Base-by-base conservation (phyloP, 164 flowering plant genomes). In the Chloranthus sessilifolius region DNA sequence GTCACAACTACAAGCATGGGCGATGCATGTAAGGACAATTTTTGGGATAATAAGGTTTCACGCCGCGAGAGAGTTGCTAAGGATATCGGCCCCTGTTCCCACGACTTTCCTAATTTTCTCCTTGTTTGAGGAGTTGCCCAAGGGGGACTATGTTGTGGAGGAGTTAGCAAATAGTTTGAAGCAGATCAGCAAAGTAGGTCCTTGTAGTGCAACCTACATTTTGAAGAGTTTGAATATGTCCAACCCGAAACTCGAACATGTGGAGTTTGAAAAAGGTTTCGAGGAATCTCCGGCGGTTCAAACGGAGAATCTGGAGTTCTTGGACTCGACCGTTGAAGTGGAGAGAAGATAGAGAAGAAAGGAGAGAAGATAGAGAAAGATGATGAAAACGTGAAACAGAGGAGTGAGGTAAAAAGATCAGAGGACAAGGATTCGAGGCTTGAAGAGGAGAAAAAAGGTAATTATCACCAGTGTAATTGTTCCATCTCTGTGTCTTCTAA, bases 31-130 rank as follows among this genome's bases (percentile, higher is more conserved):
- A 3, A 76, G 90, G 67, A 84, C 83, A 24, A 85, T 86, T 43
- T 49, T 86, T 34, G 85, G 80, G 11, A 70, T 83, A 24, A 25
- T 77, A 48, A 74, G 99, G 76, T 88, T 94, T 27, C 99, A 88
- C 55, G 97, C 95, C 24, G 90, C 86, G 26, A 68, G 95, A 59
- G 96, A 94, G 61, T 75, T 88, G 95, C 86, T 88, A 25, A 67
- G 88, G 54, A 75, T 88, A 25, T 73, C 86, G 0, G 88, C 92
- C 5, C 99, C 99, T 3, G 28, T 22, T 27, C 95, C 96, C 9
- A 70, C 61, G 11, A 86, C 65, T 43, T 92, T 88, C 71, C 62
- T 92, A 58, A 86, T 88, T 39, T 92, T 88, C 59, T 35, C 85
- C 3, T 69, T 88, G 68, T 78, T 68, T 43, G 85, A 82, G 43